phyloP scores from a whole-genome alignment of 164 flowering plant genomes.

The Vitis rotundifolia region DNA sequence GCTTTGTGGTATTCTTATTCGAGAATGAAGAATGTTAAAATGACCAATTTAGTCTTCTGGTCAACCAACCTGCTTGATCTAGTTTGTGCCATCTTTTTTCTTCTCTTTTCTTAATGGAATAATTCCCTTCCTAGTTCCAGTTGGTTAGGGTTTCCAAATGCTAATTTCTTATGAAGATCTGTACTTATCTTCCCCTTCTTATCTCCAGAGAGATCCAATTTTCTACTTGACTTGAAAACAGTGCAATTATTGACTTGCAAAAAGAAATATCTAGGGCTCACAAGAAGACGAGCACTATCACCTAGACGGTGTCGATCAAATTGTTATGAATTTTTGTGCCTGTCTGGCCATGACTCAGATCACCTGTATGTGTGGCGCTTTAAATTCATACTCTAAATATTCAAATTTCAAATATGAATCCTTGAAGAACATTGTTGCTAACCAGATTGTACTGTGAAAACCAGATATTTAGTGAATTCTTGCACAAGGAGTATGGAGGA shows the following conservation, averaged over 20 bases:
- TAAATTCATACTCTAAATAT: not conserved
- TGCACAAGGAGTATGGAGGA: conserved; percentile 71
- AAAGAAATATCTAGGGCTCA: conserved; percentile 17
- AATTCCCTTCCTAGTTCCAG: conserved; percentile 11
- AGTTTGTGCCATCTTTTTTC: no score
- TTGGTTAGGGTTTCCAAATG: conserved; percentile 2
- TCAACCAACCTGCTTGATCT: no score
- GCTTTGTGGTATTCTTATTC: not conserved
- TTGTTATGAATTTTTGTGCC: conserved; percentile 17
- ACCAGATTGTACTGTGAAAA: conserved; percentile 11
- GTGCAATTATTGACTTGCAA: conserved; percentile 25
- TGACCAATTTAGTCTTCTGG: no score
- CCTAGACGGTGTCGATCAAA: conserved; percentile 17
- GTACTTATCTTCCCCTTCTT: not conserved
- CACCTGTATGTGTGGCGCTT: conserved; percentile 7
- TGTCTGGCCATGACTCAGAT: conserved; percentile 14
- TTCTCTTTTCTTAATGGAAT: no score
- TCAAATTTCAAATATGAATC: not conserved
- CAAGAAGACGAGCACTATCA: conserved; percentile 9
- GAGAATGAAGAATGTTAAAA: not conserved
- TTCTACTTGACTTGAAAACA: conserved; percentile 12
- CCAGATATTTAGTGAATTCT: conserved; percentile 67
- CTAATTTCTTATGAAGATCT: conserved; percentile 6
- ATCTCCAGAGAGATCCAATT: not conserved
- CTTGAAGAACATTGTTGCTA: not conserved